Conservation (phyloP, 257 asterid genomes). For the Solanum sitiens region DNA sequence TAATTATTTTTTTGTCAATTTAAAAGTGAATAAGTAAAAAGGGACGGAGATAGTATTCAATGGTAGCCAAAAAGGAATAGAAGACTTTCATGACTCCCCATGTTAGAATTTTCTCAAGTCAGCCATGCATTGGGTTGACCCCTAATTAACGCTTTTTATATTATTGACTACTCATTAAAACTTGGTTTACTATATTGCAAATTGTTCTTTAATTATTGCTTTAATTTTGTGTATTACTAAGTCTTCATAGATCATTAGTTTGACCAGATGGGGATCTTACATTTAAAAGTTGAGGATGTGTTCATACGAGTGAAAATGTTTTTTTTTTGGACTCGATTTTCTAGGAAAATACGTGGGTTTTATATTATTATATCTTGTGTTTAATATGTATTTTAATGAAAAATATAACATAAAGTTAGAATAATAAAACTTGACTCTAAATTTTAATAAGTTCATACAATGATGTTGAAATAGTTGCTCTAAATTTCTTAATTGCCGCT, state of each 20-base stretch:
- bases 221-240: background rate
- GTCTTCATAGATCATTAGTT: background rate
- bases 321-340: background rate
- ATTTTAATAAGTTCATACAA: no score
- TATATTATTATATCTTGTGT: background rate
- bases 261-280: background rate
- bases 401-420: no score
- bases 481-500: no score
- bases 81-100: background rate
- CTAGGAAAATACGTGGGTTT: background rate
- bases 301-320: background rate
- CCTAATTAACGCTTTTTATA: background rate
- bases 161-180: background rate
- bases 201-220: background rate
- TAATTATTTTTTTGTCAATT: no score
- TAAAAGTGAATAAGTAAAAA: no score
- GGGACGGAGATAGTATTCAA: background rate
- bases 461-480: background rate
- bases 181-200: background rate
- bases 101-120: background rate
- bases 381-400: background rate
- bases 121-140: background rate
- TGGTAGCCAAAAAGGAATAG: background rate
- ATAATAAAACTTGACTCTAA: no score
- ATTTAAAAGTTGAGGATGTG: background rate